Evolutionary conservation across 2,329 filamentous ascomycete genomes (phyloP), one percentile per base, ranked within the genome.

Genomic region (Thyridium curvatum): DNA sequence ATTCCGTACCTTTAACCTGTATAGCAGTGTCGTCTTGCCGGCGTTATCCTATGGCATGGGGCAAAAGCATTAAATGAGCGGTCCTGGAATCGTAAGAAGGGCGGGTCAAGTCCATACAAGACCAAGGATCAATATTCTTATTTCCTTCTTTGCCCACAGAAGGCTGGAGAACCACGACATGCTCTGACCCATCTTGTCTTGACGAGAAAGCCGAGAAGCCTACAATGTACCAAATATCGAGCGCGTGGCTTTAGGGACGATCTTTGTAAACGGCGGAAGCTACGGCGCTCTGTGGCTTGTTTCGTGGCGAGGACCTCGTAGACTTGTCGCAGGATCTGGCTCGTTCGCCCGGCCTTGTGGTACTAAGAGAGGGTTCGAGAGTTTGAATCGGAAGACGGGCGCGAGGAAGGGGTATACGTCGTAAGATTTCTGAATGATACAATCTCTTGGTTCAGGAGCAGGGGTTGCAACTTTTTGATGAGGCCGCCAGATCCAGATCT

Each of bases 21-120:
- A 98, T 42, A 98, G 72, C 43, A 98, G 74, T 26, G 93, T 98
- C 32, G 93, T 98, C 71, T 98, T 98, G 62, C 93, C 93, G 35
- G 93, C 93, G 65, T 97, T 97, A 66, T 98, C 93, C 88, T 97
- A 41, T 28, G 12, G 32, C 4, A 37, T 13, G 15, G 21, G 17
- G 15, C 38, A 44, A 34, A 45, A 37, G 29, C 7, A 15, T 12
- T 5, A 51, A 45, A 40, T 42, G 35, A 40, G 46, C 48, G 31
- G 36, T 39, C 15, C 37, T 44, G 41, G 36, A 41, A 45, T 41
- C 39, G 38, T 34, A 30, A 35, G 38, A 42, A 43, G 32, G 32
- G n/a, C 13, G 30, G 32, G 16, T 39, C 37, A 35, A 43, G 41
- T 40, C 32, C 39, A 35, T 83, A 96, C 90, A 66, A 96, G 78